Conservation (phyloP, 495 filamentous ascomycete genomes). For the Aeminium ludgeri region DNA sequence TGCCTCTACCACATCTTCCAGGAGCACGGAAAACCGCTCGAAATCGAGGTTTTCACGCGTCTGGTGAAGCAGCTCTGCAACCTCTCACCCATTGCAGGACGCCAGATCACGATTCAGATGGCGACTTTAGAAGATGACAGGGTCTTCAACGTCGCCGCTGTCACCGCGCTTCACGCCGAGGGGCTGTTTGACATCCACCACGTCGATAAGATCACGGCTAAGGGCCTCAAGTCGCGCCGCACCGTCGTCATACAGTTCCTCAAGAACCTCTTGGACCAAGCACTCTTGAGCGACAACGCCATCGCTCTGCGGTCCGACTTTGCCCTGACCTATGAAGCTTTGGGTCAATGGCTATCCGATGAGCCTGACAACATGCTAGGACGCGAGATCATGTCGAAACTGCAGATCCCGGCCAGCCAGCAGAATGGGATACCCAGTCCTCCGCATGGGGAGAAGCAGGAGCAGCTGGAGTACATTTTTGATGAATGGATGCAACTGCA, state of each 20-base stretch:
- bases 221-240: slow-evolving; percentile 51
- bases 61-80: slow-evolving; percentile 67
- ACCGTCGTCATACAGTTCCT: slow-evolving; percentile 57
- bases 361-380: slow-evolving; percentile 48
- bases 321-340: slow-evolving; percentile 54
- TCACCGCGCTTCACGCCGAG: slow-evolving; percentile 55
- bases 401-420: slow-evolving; percentile 26
- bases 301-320: slow-evolving; percentile 72
- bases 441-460: slow-evolving; percentile 32
- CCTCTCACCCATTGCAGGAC: slow-evolving; percentile 54
- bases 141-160: slow-evolving; percentile 63
- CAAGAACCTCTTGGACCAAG: slow-evolving; percentile 52
- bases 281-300: slow-evolving; percentile 59
- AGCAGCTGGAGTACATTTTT: slow-evolving; percentile 87
- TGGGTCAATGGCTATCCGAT: slow-evolving; percentile 65
- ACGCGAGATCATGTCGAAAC: slow-evolving; percentile 52
- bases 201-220: slow-evolving; percentile 60
- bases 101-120: slow-evolving; percentile 55
- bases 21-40: slow-evolving; percentile 41
- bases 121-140: slow-evolving; percentile 53
- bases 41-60: slow-evolving; percentile 69
- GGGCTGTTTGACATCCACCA: slow-evolving; percentile 60
- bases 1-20: slow-evolving; percentile 54
- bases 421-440: slow-evolving; percentile 17
- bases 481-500: slow-evolving; percentile 83